A percentile compares a stretch with the other conserved stretches of the same genome.
Conservation (phyloP, 768 basidiomycete species). For the Nevesoporus exiguus region DNA sequence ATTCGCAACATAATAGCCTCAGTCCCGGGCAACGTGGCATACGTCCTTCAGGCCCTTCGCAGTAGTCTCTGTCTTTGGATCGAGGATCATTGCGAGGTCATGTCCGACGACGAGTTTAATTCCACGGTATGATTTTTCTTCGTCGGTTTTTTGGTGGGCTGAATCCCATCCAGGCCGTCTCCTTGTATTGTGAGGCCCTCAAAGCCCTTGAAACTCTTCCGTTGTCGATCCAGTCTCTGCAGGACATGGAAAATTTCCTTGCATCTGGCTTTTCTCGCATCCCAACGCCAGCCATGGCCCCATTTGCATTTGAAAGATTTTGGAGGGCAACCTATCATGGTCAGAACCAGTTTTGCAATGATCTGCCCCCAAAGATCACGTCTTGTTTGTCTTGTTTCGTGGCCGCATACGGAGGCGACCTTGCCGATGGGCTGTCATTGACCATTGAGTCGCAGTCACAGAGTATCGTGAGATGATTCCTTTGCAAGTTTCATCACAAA, state of each 20-base stretch:
- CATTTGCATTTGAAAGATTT: slow-evolving; percentile 51
- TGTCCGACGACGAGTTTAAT: slow-evolving; percentile 45
- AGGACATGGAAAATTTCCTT: slow-evolving; percentile 44
- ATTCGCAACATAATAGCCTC: slow-evolving; percentile 35
- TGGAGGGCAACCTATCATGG: slow-evolving; percentile 57
- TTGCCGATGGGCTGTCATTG: slow-evolving; percentile 42
- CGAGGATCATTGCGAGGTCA: slow-evolving; percentile 39
- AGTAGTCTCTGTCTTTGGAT: slow-evolving; percentile 50
- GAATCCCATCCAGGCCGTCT: slow-evolving; percentile 21
- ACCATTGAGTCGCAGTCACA: slow-evolving; percentile 36
- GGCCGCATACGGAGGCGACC: slow-evolving; percentile 46
- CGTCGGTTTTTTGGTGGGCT: not conserved
- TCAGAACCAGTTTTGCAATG: slow-evolving; percentile 32
- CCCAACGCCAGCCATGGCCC: slow-evolving; percentile 45
- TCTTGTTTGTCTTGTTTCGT: slow-evolving; percentile 44
- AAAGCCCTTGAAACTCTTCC: slow-evolving; percentile 36
- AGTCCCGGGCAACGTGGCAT: slow-evolving; percentile 28
- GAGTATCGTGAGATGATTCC: slow-evolving; percentile 26
- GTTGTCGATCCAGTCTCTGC: slow-evolving; percentile 40
- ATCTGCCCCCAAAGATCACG: slow-evolving; percentile 43
- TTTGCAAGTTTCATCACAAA: slow-evolving; percentile 6
- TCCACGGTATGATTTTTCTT: slow-evolving; percentile 39
- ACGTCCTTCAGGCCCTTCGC: slow-evolving; percentile 36
- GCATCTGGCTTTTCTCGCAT: slow-evolving; percentile 49
- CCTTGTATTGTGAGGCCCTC: slow-evolving; percentile 47